Base-by-base conservation (phyloP, 1,284 basidiomycete genomes). In the Fomitopsis pinicola region DNA sequence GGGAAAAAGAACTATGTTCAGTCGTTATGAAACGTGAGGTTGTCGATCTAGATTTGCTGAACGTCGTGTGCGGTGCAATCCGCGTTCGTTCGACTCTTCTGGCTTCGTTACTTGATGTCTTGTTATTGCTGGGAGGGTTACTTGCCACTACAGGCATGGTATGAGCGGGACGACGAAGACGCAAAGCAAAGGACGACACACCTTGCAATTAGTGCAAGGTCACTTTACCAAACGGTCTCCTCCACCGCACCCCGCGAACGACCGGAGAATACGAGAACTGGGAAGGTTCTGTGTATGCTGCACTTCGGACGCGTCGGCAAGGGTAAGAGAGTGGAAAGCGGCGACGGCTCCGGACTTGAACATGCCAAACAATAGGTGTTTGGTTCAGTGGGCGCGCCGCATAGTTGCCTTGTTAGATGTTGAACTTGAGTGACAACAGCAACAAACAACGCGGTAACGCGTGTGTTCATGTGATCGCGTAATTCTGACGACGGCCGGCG, bases 361-460 rank as follows among this genome's bases (percentile, higher is more conserved):
- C 70, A 67, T 66, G 65, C 57, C 65, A 66, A 68, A 73, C 71
- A 68, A 65, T 28, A 55, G 57, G 50, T 58, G 56, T 69, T 71
- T 70, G 68, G 61, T 30, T 58, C 48, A 66, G 66, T 69, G 69
- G 69, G 70, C 66, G 68, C 55, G 55, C 55, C 57, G 57, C 52
- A 38, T 54, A 26, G 5, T 26, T 54, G 36, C 52, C 52, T 54
- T 42, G 44, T 56, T 48, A 52, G 40, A 46, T 7, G 28, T 56
- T 60, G n/a, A 50, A 60, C 59, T 44, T 57, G 2, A 33, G 14
- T 17, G 7, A 28, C 38, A 66, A 66, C 61, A 66, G 33, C 53
- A 30, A 33, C 42, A 59, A 66, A 64, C 48, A 68, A 66, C 65
- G 65, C 67, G 67, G 59, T 42, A 15, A 52, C 63, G 63, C 30